Evolutionary conservation across 2,329 filamentous ascomycete genomes (phyloP).

Genomic region (Diaporthe vaccinii): DNA sequence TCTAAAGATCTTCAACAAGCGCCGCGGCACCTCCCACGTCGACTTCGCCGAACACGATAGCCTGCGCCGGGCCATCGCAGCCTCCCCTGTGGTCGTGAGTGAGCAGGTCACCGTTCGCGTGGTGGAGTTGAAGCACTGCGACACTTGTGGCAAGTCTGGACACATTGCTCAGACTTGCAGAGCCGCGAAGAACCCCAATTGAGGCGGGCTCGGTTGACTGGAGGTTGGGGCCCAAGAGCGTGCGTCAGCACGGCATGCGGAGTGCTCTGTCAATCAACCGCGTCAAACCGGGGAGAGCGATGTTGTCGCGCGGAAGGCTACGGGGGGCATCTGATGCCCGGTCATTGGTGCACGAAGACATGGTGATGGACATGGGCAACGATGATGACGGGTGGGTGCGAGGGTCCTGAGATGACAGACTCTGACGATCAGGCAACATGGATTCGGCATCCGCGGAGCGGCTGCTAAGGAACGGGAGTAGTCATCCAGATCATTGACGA

Average conservation of each 20-base stretch:
- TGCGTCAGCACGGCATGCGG: not conserved
- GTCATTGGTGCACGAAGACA: not conserved
- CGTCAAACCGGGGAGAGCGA: not conserved
- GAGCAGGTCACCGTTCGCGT: not conserved
- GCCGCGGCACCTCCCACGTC: not conserved
- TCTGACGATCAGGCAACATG: not conserved
- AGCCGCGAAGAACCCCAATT: not conserved
- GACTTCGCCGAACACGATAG: not conserved
- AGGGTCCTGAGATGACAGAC: too few species aligned
- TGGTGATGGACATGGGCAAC: not conserved
- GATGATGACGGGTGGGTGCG: not conserved
- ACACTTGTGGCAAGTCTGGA: constrained; percentile 6
- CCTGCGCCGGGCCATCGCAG: not conserved
- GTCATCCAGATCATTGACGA: not conserved
- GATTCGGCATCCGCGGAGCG: too few species aligned
- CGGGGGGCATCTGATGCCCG: not conserved
- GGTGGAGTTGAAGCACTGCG: constrained; percentile 5
- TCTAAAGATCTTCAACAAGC: constrained; percentile 1
- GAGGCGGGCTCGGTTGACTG: not conserved
- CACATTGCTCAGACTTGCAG: not conserved
- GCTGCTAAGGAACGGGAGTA: not conserved
- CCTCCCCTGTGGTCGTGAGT: not conserved
- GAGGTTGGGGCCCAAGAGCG: too few species aligned
- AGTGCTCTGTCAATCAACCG: not conserved
- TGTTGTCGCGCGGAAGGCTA: not conserved